Evolutionary conservation across 2,329 filamentous ascomycete species (phyloP).

Genomic region (Diaporthe nobilis): DNA sequence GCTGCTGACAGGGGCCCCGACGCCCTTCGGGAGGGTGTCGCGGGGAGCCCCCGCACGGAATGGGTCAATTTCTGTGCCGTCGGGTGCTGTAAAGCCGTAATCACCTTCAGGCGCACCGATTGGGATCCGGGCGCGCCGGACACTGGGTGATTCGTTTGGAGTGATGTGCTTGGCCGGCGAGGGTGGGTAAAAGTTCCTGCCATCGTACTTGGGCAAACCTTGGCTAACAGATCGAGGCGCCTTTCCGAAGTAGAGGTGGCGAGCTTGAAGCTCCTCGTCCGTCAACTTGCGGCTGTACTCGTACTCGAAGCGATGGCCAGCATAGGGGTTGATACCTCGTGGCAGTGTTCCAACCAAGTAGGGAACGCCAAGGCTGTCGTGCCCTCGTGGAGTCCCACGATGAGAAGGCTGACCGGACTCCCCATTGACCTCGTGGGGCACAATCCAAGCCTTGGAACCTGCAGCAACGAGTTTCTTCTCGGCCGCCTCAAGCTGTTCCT

Average conservation of each 20-base stretch:
- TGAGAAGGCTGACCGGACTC: constrained; percentile 13
- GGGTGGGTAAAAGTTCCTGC: constrained; percentile 74
- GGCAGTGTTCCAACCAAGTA: constrained; percentile 70
- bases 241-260: constrained; percentile 73
- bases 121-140: constrained; percentile 24
- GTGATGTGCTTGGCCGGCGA: constrained; percentile 62
- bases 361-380: constrained; percentile 52
- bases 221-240: constrained; percentile 64
- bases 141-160: constrained; percentile 32
- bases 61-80: constrained; percentile 33
- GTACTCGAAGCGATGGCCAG: constrained; percentile 63
- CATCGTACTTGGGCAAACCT: constrained; percentile 74
- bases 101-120: constrained; percentile 41
- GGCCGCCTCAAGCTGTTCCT: constrained; percentile 38
- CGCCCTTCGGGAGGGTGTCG: constrained; percentile 9
- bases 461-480: constrained; percentile 39
- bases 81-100: constrained; percentile 37
- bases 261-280: constrained; percentile 70
- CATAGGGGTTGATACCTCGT: constrained; percentile 57
- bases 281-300: constrained; percentile 70
- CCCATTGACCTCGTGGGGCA: constrained; percentile 27
- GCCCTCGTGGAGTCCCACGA: background rate
- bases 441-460: constrained; percentile 36
- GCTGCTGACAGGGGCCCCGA: background rate
- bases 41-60: constrained; percentile 27